Conservation (phyloP, 2,329 filamentous ascomycete species). For the Stagonosporopsis chrysanthemi region DNA sequence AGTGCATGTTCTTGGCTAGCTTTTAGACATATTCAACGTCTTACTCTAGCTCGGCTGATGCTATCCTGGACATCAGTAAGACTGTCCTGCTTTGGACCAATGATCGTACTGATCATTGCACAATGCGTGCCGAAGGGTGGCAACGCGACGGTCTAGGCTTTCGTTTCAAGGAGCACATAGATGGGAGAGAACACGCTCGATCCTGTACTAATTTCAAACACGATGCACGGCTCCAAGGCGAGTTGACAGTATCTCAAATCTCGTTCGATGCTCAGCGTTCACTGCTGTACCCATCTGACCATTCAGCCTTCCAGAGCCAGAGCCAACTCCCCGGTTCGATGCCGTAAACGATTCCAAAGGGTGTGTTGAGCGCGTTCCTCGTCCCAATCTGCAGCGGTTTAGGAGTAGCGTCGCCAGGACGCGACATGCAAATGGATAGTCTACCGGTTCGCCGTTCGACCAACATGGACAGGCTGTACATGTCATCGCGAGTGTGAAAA, state of each 20-base stretch:
- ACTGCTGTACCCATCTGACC: background rate
- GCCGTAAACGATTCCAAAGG: constrained; percentile 21
- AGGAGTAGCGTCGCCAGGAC: constrained; percentile 1
- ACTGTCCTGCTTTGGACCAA: too few relatives aligned
- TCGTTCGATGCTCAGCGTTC: background rate
- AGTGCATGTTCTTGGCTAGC: background rate
- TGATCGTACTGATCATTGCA: too few relatives aligned
- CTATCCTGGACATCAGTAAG: background rate
- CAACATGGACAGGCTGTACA: constrained; percentile 11
- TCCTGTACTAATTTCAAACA: too few relatives aligned
- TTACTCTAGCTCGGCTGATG: background rate
- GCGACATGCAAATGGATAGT: constrained; percentile 12
- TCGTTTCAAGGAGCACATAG: too few relatives aligned
- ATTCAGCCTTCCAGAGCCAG: constrained; percentile 22
- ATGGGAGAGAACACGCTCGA: too few relatives aligned
- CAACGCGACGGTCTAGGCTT: too few relatives aligned
- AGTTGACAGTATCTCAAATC: background rate
- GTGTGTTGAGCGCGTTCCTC: constrained; percentile 16
- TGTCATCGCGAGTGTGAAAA: constrained; percentile 15
- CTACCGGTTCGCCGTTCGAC: constrained; percentile 15
- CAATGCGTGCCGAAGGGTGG: too few relatives aligned
- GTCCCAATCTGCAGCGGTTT: background rate
- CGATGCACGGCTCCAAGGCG: too few relatives aligned
- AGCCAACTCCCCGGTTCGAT: constrained; percentile 21
- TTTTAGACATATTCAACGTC: background rate